Evolutionary conservation across 2,329 filamentous ascomycete genomes (phyloP).

Genomic region (Magnaporthales sp.): DNA sequence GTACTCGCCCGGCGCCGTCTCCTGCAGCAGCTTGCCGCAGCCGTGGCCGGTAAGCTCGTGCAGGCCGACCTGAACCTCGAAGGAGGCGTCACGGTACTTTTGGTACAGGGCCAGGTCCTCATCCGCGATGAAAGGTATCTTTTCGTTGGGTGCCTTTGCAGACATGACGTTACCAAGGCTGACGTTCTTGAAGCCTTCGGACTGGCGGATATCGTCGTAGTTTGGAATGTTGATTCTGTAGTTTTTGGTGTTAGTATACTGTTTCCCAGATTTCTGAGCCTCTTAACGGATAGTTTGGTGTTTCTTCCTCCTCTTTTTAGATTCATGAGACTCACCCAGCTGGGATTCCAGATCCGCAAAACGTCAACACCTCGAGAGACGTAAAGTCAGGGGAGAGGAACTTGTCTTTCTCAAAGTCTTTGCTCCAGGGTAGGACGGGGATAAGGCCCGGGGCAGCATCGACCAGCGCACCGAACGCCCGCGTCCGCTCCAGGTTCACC

Average conservation of each 20-base stretch:
- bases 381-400: slow-evolving; percentile 96
- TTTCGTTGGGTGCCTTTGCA: slow-evolving; percentile 86
- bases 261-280: neutral
- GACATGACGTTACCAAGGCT: slow-evolving; percentile 88
- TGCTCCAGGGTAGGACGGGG: slow-evolving; percentile 78
- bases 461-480: slow-evolving; percentile 79
- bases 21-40: slow-evolving; percentile 87
- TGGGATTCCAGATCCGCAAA: slow-evolving; percentile 60
- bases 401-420: slow-evolving; percentile 90
- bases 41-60: slow-evolving; percentile 85
- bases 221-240: slow-evolving; percentile 54
- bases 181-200: slow-evolving; percentile 85
- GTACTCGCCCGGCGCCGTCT: slow-evolving; percentile 70
- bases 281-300: neutral
- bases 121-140: slow-evolving; percentile 80
- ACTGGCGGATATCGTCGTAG: slow-evolving; percentile 72
- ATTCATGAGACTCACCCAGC: slow-evolving; percentile 33
- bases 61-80: slow-evolving; percentile 92
- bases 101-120: slow-evolving; percentile 71
- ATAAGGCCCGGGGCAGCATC: slow-evolving; percentile 74
- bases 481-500: slow-evolving; percentile 85
- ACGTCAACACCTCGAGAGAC: slow-evolving; percentile 82
- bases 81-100: slow-evolving; percentile 76
- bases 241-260: neutral
- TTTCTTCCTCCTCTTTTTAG: neutral